These are phyloP conservation scores for Pseudovirgaria hyperparasitica DNA, from an alignment of 2,329 filamentous ascomycete genomes.

Conservation along the genomic window DNA sequence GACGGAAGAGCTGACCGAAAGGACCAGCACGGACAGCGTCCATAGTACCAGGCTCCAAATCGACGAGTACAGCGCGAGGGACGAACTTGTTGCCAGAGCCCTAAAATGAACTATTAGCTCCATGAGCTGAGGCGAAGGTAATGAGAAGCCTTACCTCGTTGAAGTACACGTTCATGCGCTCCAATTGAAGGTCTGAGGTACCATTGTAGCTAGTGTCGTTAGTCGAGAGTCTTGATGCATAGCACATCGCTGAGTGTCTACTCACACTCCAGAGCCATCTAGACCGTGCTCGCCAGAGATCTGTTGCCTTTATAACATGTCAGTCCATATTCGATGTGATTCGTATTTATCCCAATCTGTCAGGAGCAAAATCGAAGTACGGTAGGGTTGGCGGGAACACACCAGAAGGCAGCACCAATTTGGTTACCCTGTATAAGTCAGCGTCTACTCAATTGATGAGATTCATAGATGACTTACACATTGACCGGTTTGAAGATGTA, in stretches of 20 bases:
- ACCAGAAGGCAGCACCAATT: conserved; percentile 99
- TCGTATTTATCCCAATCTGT: no score
- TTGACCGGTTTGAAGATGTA: conserved; percentile 99
- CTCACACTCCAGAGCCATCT: conserved; percentile 91
- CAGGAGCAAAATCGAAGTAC: conserved; percentile 2
- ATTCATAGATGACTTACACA: conserved; percentile 55
- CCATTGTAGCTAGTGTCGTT: conserved; percentile 72
- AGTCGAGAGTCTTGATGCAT: conserved; percentile 9
- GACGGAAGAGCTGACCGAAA: conserved; percentile 97
- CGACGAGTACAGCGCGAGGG: conserved; percentile 96
- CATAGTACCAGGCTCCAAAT: conserved; percentile 99
- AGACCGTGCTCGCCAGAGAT: conserved; percentile 72
- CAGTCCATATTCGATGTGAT: conserved; percentile 7
- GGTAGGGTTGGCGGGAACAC: conserved; percentile 24
- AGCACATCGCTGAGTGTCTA: conserved; percentile 14
- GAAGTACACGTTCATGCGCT: conserved; percentile 99
- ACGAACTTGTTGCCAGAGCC: conserved; percentile 98
- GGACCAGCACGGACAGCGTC: conserved; percentile 96
- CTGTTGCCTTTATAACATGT: conserved; percentile 31
- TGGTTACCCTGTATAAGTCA: conserved; percentile 75
- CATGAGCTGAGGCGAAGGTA: conserved; percentile 2
- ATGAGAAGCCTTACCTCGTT: conserved; percentile 61
- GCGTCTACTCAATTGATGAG: conserved; percentile 7
- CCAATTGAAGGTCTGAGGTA: conserved; percentile 95
- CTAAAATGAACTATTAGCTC: conserved; percentile 35